A percentile compares a stretch with the other conserved stretches of the same genome.
phyloP scores from a whole-genome alignment of 768 basidiomycete genomes.

The Russula olivacea region DNA sequence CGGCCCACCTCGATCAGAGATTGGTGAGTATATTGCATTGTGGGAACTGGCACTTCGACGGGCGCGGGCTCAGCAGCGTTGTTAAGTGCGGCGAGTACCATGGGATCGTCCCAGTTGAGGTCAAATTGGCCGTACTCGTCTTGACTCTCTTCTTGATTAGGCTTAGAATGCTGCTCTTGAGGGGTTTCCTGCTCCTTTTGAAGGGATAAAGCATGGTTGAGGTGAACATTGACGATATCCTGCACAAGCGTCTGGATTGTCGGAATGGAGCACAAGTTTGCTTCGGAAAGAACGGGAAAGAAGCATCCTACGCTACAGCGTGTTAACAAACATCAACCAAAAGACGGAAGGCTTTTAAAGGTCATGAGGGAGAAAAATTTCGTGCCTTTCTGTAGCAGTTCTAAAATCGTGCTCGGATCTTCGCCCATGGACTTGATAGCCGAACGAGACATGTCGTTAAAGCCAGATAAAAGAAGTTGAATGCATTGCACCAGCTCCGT shows the following conservation, averaged over 20 bases:
- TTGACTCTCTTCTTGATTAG: constrained; percentile 65
- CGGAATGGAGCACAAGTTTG: constrained; percentile 9
- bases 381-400: constrained; percentile 17
- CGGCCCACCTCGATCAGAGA: constrained; percentile 14
- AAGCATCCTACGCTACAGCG: constrained; percentile 10
- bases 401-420: constrained; percentile 2
- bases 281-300: constrained; percentile 9
- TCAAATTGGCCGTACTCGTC: constrained; percentile 62
- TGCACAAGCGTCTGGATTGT: constrained; percentile 13
- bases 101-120: constrained; percentile 57
- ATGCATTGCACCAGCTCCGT: constrained; percentile 24
- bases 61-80: neutral
- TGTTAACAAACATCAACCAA: neutral
- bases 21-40: constrained; percentile 13
- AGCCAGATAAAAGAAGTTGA: constrained; percentile 17
- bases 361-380: neutral
- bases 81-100: constrained; percentile 41
- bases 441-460: constrained; percentile 38
- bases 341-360: neutral
- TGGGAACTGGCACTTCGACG: neutral
- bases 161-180: constrained; percentile 33
- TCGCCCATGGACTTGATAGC: constrained; percentile 8
- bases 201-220: constrained; percentile 38
- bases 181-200: constrained; percentile 31
- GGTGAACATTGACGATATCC: constrained; percentile 48